Conservation (phyloP, 768 basidiomycete genomes). For the Termitomyces sp. region DNA sequence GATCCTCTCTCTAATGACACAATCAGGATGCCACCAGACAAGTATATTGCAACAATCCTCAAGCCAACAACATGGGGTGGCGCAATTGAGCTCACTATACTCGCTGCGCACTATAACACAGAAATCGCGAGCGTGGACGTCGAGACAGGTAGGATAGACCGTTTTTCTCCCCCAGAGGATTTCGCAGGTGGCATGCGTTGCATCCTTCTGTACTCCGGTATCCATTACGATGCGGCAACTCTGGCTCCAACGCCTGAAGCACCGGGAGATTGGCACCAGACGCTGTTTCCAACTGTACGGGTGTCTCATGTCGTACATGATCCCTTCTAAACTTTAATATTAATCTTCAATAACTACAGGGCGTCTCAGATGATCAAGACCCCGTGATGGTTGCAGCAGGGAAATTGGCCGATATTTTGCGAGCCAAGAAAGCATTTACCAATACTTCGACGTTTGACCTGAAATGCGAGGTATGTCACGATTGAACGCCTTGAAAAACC, state of each 20-base stretch:
- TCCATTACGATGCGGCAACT: constrained; percentile 92
- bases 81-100: constrained; percentile 87
- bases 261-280: constrained; percentile 87
- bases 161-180: constrained; percentile 57
- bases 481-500: neutral
- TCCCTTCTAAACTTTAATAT: neutral
- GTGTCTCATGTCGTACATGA: neutral
- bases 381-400: constrained; percentile 59
- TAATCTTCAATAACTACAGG: constrained; percentile 20
- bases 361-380: constrained; percentile 37
- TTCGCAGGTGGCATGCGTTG: constrained; percentile 44
- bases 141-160: constrained; percentile 87
- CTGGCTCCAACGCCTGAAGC: constrained; percentile 75
- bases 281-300: constrained; percentile 64
- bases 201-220: constrained; percentile 90
- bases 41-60: constrained; percentile 80
- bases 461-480: constrained; percentile 68
- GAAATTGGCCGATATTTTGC: constrained; percentile 68
- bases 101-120: constrained; percentile 75
- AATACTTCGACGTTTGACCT: constrained; percentile 91
- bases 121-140: constrained; percentile 93
- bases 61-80: constrained; percentile 89
- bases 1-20: neutral
- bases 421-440: constrained; percentile 80
- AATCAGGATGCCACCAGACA: constrained; percentile 47